These are phyloP conservation scores for Solanum virginianum DNA, from an alignment of 257 asterid species.

Conservation along the genomic window DNA sequence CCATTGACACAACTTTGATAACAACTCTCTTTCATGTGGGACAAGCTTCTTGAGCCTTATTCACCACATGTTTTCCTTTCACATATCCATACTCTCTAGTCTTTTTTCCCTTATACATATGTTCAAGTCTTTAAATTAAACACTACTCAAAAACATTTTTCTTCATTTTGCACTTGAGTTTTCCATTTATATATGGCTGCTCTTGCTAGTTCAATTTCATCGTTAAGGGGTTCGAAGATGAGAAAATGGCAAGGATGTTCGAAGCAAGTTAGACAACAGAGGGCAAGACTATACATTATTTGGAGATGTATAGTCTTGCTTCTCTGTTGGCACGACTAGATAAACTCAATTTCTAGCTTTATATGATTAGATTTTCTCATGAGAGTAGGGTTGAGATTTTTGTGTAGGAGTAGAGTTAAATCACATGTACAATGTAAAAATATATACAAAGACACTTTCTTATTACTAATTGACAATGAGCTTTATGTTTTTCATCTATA, in stretches of 20 bases:
- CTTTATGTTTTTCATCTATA: neutral
- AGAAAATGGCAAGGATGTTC: constrained; percentile 42
- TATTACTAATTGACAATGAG: neutral
- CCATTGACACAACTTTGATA: constrained; percentile 28
- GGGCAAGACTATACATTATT: constrained; percentile 68
- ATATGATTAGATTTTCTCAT: neutral
- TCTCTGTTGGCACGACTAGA: constrained; percentile 20
- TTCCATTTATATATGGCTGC: constrained; percentile 21
- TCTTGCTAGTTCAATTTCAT: constrained; percentile 5
- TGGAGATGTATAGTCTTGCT: constrained; percentile 81
- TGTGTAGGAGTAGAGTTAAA: neutral
- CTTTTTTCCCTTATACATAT: neutral
- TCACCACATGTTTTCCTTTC: constrained; percentile 33
- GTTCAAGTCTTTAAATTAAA: neutral
- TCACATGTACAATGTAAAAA: neutral
- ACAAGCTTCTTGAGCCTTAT: neutral
- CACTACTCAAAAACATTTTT: neutral
- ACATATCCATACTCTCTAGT: constrained; percentile 9
- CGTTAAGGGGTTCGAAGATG: constrained; percentile 31
- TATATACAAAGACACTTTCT: neutral
- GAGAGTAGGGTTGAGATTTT: neutral
- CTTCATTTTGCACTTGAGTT: neutral
- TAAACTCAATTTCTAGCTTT: neutral
- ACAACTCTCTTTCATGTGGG: constrained; percentile 42
- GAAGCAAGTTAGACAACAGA: constrained; percentile 60